phyloP scores from a whole-genome alignment of 345 rosid species.

The Eucalyptus guilfoylei region DNA sequence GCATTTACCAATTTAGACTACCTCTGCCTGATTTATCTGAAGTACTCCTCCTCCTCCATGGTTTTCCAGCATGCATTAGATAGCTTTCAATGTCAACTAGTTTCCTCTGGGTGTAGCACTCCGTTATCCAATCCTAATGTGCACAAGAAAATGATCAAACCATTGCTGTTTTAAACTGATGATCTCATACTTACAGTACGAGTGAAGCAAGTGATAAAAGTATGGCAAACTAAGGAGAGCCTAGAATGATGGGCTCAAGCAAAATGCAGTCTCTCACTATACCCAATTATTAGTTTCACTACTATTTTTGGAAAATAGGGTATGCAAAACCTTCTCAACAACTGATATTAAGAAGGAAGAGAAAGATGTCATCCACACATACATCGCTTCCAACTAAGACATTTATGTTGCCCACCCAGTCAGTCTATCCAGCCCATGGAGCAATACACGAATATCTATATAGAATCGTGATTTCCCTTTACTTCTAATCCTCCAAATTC shows the following conservation, averaged over 20 bases:
- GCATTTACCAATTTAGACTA: not conserved
- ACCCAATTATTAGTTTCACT: not conserved
- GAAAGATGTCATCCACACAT: not conserved
- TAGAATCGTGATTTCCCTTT: not conserved
- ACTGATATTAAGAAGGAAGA: not conserved
- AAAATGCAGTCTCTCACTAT: not conserved
- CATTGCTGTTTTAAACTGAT: not conserved
- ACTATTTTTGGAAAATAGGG: not conserved
- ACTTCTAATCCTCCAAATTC: not conserved
- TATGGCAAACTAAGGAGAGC: not conserved
- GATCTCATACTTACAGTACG: not conserved
- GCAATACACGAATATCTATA: not conserved
- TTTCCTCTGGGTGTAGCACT: constrained; percentile 57
- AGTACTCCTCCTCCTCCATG: constrained; percentile 50
- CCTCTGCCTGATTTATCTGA: constrained; percentile 22
- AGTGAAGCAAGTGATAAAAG: not conserved
- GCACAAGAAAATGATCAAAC: not conserved
- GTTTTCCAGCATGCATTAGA: constrained; percentile 83
- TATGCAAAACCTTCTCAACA: not conserved
- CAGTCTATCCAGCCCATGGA: not conserved
- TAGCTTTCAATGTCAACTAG: constrained; percentile 72
- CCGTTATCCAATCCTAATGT: constrained; percentile 71
- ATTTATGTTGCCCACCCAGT: not conserved
- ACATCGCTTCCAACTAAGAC: not conserved
- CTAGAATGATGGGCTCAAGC: not conserved